Base-by-base conservation (phyloP, 2,329 filamentous ascomycete species). In the Diaporthe batatas region DNA sequence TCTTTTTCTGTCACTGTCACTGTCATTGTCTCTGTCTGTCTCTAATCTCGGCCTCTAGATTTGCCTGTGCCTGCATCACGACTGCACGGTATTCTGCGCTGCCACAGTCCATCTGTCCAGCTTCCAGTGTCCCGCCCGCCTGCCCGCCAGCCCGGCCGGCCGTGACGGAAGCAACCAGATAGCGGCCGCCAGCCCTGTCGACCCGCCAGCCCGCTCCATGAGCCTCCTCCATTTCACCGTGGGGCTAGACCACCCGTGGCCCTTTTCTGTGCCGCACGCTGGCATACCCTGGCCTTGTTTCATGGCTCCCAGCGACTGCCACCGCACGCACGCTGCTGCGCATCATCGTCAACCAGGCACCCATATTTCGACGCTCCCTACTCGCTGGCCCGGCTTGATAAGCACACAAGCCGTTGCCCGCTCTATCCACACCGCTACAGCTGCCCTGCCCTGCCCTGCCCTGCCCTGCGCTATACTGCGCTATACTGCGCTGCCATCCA, bases 241-340 rank as follows among this genome's bases (percentile, higher is more conserved):
- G 32, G 10, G 62, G 62, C 62, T 65, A 65, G 44, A 36, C 62
- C 62, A 51, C 47, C 47, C 59, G 59, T 23, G 16, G 62, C 29
- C 44, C 18, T 39, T 39, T 12, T 47, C 62, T 65, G 62, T 36
- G 44, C 62, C 44, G 44, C 62, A 51, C 44, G 2, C 62, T 51
- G 62, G 44, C 62, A 65, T 65, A 65, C 23, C 62, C 47, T 51
- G 62, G 21, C 23, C 62, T 51, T 34, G 62, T 65, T 65, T 65
- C 62, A 53, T 36, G 42, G 44, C 62, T 39, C 42, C 42, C 21
- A 21, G 12, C 21, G 44, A 36, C 42, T 3, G 23, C 25, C 11
- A 10, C 18, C 42, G 11, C 25, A 51, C 34, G 44, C 44, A 51
- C 34, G 44, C 44, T 5, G 11, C 29, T 51, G 62, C 44, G 44